Conservation (phyloP, 441 rosid genomes). For the Hypseocharis bilobata region DNA sequence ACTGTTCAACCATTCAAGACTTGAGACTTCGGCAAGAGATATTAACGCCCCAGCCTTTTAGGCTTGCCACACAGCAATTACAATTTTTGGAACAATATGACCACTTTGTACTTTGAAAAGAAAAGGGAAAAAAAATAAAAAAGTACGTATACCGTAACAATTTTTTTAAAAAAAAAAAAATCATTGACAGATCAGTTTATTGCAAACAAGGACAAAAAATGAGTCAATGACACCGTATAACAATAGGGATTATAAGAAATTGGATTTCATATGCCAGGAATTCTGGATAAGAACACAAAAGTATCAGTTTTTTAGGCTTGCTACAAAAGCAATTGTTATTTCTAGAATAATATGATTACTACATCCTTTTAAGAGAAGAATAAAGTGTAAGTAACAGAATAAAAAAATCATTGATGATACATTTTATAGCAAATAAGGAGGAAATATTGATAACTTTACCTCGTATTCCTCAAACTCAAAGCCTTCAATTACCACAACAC, state of each 20-base stretch:
- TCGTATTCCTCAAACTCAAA: constrained; percentile 89
- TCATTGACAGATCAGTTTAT: background rate
- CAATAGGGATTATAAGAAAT: background rate
- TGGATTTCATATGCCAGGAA: background rate
- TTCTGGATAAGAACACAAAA: background rate
- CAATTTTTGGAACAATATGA: background rate
- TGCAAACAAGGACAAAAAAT: background rate
- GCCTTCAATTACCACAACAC: constrained; percentile 65
- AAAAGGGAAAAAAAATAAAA: too few relatives aligned
- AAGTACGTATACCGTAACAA: too few relatives aligned
- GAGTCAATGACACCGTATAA: too few relatives aligned
- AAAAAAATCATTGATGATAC: background rate
- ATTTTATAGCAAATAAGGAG: constrained; percentile 1
- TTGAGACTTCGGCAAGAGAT: background rate
- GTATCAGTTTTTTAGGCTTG: background rate
- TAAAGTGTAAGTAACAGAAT: background rate
- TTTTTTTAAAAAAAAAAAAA: too few relatives aligned
- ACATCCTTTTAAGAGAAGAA: background rate
- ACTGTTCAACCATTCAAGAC: background rate
- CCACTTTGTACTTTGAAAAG: too few relatives aligned
- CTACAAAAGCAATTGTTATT: background rate
- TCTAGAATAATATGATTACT: background rate
- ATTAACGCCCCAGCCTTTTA: background rate
- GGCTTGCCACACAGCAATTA: background rate
- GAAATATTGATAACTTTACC: constrained; percentile 35